Conservation (phyloP, 495 filamentous ascomycete species). For the Xylaria castorea region DNA sequence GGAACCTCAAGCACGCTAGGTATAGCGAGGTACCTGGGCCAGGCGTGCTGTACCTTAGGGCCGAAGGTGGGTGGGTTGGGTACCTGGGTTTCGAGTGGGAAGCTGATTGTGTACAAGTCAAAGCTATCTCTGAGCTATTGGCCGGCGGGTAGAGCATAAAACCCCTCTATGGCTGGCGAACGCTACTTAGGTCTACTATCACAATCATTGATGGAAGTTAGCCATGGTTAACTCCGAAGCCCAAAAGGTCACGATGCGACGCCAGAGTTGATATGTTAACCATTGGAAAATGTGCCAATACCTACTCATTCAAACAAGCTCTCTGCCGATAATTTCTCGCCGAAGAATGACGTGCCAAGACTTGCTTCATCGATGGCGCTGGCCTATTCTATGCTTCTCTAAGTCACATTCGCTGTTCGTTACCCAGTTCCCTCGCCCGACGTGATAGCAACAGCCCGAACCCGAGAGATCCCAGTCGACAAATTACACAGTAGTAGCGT, state of each 20-base stretch:
- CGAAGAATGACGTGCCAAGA: neutral
- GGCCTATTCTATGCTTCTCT: neutral
- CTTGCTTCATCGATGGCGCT: neutral
- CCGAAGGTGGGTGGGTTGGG: neutral
- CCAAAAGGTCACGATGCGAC: neutral
- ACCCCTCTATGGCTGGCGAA: neutral
- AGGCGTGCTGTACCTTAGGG: neutral
- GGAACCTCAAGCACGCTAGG: slow-evolving; percentile 18
- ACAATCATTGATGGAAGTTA: neutral
- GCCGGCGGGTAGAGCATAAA: neutral
- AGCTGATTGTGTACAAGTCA: neutral
- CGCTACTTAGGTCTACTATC: no score
- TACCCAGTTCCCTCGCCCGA: neutral
- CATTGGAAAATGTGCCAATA: neutral
- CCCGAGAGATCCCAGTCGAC: neutral
- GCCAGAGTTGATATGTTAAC: neutral
- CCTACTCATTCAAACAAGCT: neutral
- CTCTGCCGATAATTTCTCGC: neutral
- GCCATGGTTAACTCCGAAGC: neutral
- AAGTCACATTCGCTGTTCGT: neutral
- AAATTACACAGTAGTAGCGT: neutral
- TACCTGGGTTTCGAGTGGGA: neutral
- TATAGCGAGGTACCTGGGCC: neutral
- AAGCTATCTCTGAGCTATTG: neutral
- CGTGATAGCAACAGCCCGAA: slow-evolving; percentile 7